Evolutionary conservation across 495 filamentous ascomycete genomes (phyloP), one percentile per base, ranked within the genome.

Genomic region (Lasiosphaeris hirsuta): DNA sequence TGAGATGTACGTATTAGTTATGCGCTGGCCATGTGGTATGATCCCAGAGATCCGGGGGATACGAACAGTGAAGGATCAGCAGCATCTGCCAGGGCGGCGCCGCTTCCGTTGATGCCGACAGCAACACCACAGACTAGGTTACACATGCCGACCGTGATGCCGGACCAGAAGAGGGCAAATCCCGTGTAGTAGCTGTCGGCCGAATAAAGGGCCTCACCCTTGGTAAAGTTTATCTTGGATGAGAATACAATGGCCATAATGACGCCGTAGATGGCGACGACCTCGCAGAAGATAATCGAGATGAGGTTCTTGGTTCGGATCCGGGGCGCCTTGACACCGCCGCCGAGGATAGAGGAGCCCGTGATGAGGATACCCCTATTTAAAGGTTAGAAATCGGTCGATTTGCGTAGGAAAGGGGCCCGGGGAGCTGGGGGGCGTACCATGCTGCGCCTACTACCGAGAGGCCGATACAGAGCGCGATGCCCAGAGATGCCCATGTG

Each of bases 221-320:
- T 87, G 65, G 78, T 81, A 2, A 87, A 82, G 61, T 82, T 81
- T 55, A 99, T 72, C 68, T 96, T 94, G 34, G 92, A 78, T 38
- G 92, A 95, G 78, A 96, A 97, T 44, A 99, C 86, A 71, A 99
- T 99, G 59, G 93, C 86, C 90, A 97, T 97, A 75, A 99, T 99
- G 65, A 99, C 92, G 65, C 95, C 95, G 80, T 99, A 99, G 71
- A 99, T 99, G 67, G 95, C 95, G 60, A 99, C 95, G 62, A 97
- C 95, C 76, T 99, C 95, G 78, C 95, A 99, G 82, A 99, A 99
- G 78, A 99, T 97, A 78, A 99, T 97, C 63, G 95, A 97, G 69
- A 99, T 96, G 58, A 99, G 72, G 76, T 97, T 99, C 84, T 99
- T 99, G 51, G 95, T 99, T 63, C 93, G 88, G 70, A 99, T 97